Evolutionary conservation across 257 asterid species (phyloP), one percentile per base, ranked within the genome.

Genomic region (Lithospermum erythrorhizon): DNA sequence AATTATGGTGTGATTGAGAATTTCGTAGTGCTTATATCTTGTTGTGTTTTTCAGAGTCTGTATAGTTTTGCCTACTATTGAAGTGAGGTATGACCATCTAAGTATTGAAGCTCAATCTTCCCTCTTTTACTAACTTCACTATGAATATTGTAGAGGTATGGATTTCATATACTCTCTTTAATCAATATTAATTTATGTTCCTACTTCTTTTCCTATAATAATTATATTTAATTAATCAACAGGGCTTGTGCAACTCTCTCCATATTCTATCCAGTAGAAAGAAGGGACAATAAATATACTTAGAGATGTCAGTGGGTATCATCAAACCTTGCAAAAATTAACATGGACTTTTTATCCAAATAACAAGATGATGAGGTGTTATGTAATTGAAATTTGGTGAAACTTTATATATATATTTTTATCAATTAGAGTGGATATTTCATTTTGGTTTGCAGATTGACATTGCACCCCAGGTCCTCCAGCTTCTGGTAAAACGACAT

Each of bases 381-480:
- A 27, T 3, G 30, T 27, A 6, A 3, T 27, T 27, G 30, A 27
- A 27, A 27, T 27, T 27, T 27, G 30, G 30, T 27, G 30, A 27
- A 27, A 27, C n/a, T n/a, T n/a, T n/a, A n/a, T n/a, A n/a, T n/a
- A n/a, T 27, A 2, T 52, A 14, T 9, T 55, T 57, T 23, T 45
- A 49, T 1, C 4, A 9, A 29, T 17, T 45, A 5, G 56, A 5
- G 56, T 24, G 57, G 78, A 57, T 58, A 57, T 2, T 70, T 27
- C 32, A 55, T 56, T 65, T 66, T 66, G 63, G 24, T 4, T 65
- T 32, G 61, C 68, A 77, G 83, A 63, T 66, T 85, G 86, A 82
- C 90, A 18, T 60, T 85, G 59, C 82, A n/a, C 82, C 23, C 68
- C 82, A 70, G 94, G 94, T 9, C 94, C 94, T 67, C 94, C 94